These are phyloP conservation scores for Choiromyces venosus DNA, from an alignment of 495 filamentous ascomycete species.

Conservation along the genomic window DNA sequence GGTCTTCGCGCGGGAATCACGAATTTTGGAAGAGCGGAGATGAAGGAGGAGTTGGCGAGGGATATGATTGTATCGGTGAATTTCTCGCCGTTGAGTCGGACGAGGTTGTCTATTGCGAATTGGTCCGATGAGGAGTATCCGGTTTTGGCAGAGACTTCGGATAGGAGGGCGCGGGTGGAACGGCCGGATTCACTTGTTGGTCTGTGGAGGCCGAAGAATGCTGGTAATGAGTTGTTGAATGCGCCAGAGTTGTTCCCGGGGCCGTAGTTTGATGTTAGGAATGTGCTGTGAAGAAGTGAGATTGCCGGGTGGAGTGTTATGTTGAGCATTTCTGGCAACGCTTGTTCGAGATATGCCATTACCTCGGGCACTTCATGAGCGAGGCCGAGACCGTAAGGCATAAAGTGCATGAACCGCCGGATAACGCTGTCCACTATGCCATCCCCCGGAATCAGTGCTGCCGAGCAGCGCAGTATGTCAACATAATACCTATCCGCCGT, in stretches of 20 bases:
- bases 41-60: slow-evolving; percentile 31
- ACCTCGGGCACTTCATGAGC: background rate
- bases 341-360: slow-evolving; percentile 15
- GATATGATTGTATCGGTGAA: slow-evolving; percentile 20
- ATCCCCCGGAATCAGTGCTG: slow-evolving; percentile 26
- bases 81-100: slow-evolving; percentile 16
- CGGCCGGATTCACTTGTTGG: slow-evolving; percentile 14
- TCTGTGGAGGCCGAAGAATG: slow-evolving; percentile 31
- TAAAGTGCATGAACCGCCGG: slow-evolving; percentile 31
- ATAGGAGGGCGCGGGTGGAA: background rate
- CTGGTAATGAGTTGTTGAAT: slow-evolving; percentile 25
- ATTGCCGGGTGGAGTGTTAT: slow-evolving; percentile 25
- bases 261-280: slow-evolving; percentile 29
- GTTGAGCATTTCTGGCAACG: slow-evolving; percentile 28
- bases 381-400: slow-evolving; percentile 25
- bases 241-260: slow-evolving; percentile 2
- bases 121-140: slow-evolving; percentile 15
- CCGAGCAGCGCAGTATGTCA: slow-evolving; percentile 21
- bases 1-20: slow-evolving; percentile 3
- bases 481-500: slow-evolving; percentile 26
- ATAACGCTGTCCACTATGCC: slow-evolving; percentile 30
- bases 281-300: slow-evolving; percentile 19
- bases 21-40: slow-evolving; percentile 18
- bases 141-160: slow-evolving; percentile 5
- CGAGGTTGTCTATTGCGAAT: slow-evolving; percentile 27